Conservation (phyloP, 176 grass and related monocot species). For the Carex kokanica region DNA sequence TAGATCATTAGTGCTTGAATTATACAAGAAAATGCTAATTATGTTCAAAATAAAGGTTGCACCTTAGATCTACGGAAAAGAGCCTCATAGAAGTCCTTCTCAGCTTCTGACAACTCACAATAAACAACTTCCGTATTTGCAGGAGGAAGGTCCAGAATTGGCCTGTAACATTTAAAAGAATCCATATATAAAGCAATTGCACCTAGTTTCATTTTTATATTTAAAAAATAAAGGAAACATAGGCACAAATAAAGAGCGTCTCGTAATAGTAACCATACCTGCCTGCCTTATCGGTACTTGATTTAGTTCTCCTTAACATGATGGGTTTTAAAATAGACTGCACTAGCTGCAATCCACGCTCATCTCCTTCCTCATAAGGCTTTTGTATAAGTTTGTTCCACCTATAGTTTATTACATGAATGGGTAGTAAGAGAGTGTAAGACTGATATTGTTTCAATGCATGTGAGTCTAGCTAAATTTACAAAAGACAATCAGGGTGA, state of each 20-base stretch:
- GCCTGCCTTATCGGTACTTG: slow-evolving; percentile 85
- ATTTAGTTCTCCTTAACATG: slow-evolving; percentile 95
- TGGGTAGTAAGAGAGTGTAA: not conserved
- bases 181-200: slow-evolving; percentile 15
- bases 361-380: slow-evolving; percentile 93
- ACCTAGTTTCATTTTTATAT: not conserved
- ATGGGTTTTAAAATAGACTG: slow-evolving; percentile 89
- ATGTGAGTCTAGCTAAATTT: not conserved
- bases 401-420: slow-evolving; percentile 40
- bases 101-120: slow-evolving; percentile 76
- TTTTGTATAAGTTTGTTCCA: slow-evolving; percentile 97
- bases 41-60: not conserved
- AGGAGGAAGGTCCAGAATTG: slow-evolving; percentile 83
- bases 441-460: not conserved
- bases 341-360: slow-evolving; percentile 84
- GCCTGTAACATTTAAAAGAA: slow-evolving; percentile 48
- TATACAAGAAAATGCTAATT: slow-evolving; percentile 4
- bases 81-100: slow-evolving; percentile 98
- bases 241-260: not conserved
- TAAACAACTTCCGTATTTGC: slow-evolving; percentile 87
- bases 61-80: slow-evolving; percentile 87
- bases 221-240: slow-evolving; percentile 10
- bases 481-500: not conserved
- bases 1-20: slow-evolving; percentile 9
- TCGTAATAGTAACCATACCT: slow-evolving; percentile 29